Conservation (phyloP, 106 monocot species). For the Platanthera guangdongensis region DNA sequence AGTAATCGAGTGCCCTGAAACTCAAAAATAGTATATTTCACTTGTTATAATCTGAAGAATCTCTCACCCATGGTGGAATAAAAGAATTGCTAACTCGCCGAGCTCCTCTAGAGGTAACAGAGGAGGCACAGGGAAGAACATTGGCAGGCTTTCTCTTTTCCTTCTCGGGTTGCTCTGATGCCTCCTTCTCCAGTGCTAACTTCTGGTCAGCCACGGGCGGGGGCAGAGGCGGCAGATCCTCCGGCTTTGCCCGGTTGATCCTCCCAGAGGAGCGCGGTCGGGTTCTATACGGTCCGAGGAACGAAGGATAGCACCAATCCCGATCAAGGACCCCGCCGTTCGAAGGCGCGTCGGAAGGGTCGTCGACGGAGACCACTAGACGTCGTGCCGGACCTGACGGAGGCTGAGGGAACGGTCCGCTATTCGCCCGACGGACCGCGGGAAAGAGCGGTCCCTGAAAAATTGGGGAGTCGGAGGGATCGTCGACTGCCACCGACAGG, state of each 20-base stretch:
- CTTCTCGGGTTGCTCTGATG: not conserved
- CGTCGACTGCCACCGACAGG: constrained; percentile 46
- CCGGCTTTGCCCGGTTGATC: not conserved
- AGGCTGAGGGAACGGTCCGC: not conserved
- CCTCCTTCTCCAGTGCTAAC: constrained; percentile 4
- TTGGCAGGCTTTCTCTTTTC: constrained; percentile 14
- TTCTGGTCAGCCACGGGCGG: not conserved
- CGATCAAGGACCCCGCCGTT: constrained; percentile 28
- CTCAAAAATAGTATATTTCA: not conserved
- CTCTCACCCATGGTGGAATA: constrained; percentile 31
- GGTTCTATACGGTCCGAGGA: constrained; percentile 38
- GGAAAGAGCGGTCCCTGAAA: constrained; percentile 8
- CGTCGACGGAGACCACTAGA: constrained; percentile 46
- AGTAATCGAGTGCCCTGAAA: not conserved
- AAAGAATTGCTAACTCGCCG: constrained; percentile 24
- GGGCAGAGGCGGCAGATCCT: not conserved
- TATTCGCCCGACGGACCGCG: not conserved
- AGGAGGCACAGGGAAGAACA: not conserved
- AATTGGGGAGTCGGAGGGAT: constrained; percentile 29
- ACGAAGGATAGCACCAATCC: constrained; percentile 64
- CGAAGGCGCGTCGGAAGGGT: constrained; percentile 11
- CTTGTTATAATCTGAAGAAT: not conserved
- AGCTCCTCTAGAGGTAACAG: constrained; percentile 6
- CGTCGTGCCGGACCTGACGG: not conserved
- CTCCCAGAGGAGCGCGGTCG: constrained; percentile 6